Evolutionary conservation across 352 stramenopile genomes (phyloP), one percentile per base, ranked within the genome.

Genomic region (Pythium monospermum): DNA sequence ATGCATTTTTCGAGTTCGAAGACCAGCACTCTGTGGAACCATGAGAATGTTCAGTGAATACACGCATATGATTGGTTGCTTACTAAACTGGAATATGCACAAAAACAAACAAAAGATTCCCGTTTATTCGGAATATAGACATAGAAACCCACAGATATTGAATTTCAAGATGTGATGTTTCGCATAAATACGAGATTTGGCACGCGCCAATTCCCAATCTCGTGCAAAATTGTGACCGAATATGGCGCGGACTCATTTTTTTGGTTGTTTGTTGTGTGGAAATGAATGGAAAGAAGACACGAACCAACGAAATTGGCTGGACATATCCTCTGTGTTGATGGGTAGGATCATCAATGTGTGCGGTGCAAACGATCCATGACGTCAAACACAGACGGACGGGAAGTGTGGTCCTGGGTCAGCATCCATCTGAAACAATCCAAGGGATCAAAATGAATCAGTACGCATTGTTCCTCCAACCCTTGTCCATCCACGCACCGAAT

Each of bases 401-500:
- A 46, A 12, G 36, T 45, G 4, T 57, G 50, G 43, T 91, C 76
- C 61, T 83, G 66, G 4, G 49, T 88, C 43, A 91, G 66, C 51
- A 87, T 82, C 76, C 74, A 91, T 33, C 77, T 89, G 54, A 25
- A 49, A n/a, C 19, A 52, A 26, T n/a, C 10, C 27, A 8, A 2
- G 7, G 26, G n/a, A 37, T 39, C 28, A 48, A 53, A 46, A 56
- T 45, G 44, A 48, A 53, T 62, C 45, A 52, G 45, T 52, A 52
- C 45, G 13, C 21, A 26, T 37, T 18, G 27, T 25, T 18, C 22
- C 16, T 47, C 36, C 45, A 68, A n/a, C n/a, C n/a, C n/a, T n/a
- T n/a, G n/a, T n/a, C n/a, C n/a, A n/a, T n/a, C n/a, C 19, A 64
- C 64, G 23, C 40, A 93, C 79, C 69, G 66, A 55, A 93, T 85